A percentile compares a stretch with the other conserved stretches of the same genome.
Evolutionary conservation across 2,329 filamentous ascomycete species (phyloP).

Genomic region (Diaporthe australafricana): DNA sequence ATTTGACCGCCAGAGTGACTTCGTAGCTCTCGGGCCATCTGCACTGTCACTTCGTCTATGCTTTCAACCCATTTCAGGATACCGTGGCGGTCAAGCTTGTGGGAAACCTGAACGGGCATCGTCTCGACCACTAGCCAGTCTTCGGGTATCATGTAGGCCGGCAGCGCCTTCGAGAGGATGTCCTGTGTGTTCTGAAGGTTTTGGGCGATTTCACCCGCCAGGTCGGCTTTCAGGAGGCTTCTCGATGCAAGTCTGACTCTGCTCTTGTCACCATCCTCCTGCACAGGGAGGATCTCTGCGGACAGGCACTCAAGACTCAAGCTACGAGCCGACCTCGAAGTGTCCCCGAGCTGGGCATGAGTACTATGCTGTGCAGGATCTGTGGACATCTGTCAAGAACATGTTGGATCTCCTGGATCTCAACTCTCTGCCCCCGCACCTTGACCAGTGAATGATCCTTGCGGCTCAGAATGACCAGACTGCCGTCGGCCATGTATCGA

Average conservation of each 20-base stretch:
- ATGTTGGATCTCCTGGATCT: slow-evolving; percentile 67
- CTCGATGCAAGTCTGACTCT: background rate
- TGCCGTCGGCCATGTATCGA: slow-evolving; percentile 63
- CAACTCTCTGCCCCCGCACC: slow-evolving; percentile 74
- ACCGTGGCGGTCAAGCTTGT: background rate
- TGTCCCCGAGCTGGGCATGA: background rate
- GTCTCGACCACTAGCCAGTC: background rate
- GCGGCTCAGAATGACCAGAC: slow-evolving; percentile 68
- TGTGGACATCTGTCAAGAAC: slow-evolving; percentile 47
- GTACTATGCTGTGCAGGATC: background rate
- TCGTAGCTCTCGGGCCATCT: background rate
- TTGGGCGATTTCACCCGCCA: background rate
- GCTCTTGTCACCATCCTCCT: background rate
- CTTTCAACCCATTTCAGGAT: background rate
- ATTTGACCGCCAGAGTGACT: background rate
- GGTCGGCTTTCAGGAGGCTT: background rate
- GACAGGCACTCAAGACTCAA: background rate
- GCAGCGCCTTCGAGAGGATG: slow-evolving; percentile 50
- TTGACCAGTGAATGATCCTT: slow-evolving; percentile 77
- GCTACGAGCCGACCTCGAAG: background rate
- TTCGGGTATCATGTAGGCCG: background rate
- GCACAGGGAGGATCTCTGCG: background rate
- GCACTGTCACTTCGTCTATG: background rate
- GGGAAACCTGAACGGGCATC: background rate
- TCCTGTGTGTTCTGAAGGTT: slow-evolving; percentile 40